Evolutionary conservation across 108 stramenopile species (phyloP), one percentile per base, ranked within the genome.

Genomic region (Skeletonema menzelii): DNA sequence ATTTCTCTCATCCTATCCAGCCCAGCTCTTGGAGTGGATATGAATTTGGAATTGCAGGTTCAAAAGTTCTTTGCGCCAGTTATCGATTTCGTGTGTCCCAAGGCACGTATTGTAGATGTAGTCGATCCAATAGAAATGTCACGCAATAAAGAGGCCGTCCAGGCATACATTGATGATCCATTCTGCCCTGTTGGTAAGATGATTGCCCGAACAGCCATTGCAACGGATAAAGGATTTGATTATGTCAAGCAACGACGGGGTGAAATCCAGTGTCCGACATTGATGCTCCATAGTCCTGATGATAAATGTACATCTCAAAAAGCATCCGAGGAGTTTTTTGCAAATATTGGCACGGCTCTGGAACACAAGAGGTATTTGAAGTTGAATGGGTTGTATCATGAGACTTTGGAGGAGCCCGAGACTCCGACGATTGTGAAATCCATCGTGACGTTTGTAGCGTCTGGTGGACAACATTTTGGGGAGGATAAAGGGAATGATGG

Each of bases 11-110:
- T 81, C 12, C 66, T 81, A 12, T 59, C 75, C 22, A 55, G 70
- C 22, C 80, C 80, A 32, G 75, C 70, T 6, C 56, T 81, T 12
- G 80, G 80, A 1, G 75, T 81, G n/a, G 75, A 81, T 34, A 76
- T 81, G 80, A 64, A 63, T 17, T 27, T 72, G 37, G 57, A 65
- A 46, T 20, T 81, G 0, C 59, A 67, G 44, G 26, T 81, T 19
- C 80, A 81, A 64, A 59, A 81, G 31, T 65, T 81, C 12, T 71
- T 76, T 47, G 70, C 63, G 5, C 75, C 80, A 14, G 12, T 65
- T 6, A 76, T 81, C 28, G 38, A 81, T 38, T 49, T 15, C 5
- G 7, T 76, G 1, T 22, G 26, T 13, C 80, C 80, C 35, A 76
- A 71, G 27, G 75, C 70, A 31, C 63, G 46, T 22, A 76, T 81